Evolutionary conservation across 441 rosid genomes (phyloP).

Genomic region (Aquilaria agallochum): DNA sequence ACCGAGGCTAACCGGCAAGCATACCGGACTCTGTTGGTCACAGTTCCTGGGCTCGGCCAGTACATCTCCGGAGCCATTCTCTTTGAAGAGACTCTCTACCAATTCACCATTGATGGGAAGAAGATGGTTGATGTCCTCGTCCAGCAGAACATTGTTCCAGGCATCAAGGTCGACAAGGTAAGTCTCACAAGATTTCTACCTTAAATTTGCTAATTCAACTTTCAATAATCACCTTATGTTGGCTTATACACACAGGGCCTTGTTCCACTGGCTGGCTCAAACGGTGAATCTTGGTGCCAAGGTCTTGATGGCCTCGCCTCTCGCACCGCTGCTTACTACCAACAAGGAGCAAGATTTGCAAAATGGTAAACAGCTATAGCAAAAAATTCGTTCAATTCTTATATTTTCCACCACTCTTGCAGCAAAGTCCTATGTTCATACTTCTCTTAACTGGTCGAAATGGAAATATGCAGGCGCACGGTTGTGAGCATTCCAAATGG

Average conservation of each 20-base stretch:
- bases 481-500: slow-evolving; percentile 97
- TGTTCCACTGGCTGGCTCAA: slow-evolving; percentile 81
- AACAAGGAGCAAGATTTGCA: slow-evolving; percentile 95
- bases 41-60: slow-evolving; percentile 50
- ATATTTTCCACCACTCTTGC: not conserved
- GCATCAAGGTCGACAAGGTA: slow-evolving; percentile 70
- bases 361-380: slow-evolving; percentile 49
- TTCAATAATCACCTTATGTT: no score
- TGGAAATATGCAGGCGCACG: slow-evolving; percentile 55
- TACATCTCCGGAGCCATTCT: slow-evolving; percentile 73
- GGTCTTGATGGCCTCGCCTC: slow-evolving; percentile 93
- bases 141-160: slow-evolving; percentile 53
- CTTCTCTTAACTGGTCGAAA: no score
- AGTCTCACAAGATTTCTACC: not conserved
- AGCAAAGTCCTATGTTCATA: no score
- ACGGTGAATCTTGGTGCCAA: slow-evolving; percentile 96
- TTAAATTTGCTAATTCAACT: no score
- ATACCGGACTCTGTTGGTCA: slow-evolving; percentile 47
- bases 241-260: slow-evolving; percentile 50
- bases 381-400: no score
- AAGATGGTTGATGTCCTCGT: slow-evolving; percentile 55
- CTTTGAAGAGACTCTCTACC: slow-evolving; percentile 75
- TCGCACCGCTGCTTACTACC: slow-evolving; percentile 85
- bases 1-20: slow-evolving; percentile 73
- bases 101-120: slow-evolving; percentile 44